Conservation (phyloP, 495 filamentous ascomycete species). For the Aspergillus saccharolyticus region DNA sequence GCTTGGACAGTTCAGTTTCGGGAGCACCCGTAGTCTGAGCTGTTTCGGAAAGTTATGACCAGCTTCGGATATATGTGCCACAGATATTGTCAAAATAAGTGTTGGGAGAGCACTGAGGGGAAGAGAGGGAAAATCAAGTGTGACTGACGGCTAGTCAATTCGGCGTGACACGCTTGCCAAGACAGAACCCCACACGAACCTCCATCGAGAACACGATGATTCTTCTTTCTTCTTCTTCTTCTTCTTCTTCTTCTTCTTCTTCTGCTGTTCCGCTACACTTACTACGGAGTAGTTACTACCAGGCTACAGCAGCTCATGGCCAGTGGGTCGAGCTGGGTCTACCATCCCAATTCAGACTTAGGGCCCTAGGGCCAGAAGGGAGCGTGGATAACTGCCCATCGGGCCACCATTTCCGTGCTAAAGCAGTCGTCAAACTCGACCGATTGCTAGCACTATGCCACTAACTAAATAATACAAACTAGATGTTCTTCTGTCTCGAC, state of each 20-base stretch:
- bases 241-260: too few relatives aligned
- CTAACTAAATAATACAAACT: not conserved
- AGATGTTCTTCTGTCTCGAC: not conserved
- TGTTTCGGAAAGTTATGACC: not conserved
- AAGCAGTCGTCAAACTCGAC: not conserved
- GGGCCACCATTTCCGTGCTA: slow-evolving; percentile 1
- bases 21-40: slow-evolving; percentile 1
- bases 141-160: not conserved
- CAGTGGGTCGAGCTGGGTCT: slow-evolving; percentile 1
- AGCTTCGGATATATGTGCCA: not conserved
- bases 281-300: too few relatives aligned
- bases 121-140: not conserved
- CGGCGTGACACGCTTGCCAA: not conserved
- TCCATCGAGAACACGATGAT: slow-evolving; percentile 1
- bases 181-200: slow-evolving; percentile 1
- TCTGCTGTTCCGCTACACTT: not conserved
- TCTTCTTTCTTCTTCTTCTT: too few relatives aligned
- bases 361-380: not conserved
- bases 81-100: not conserved
- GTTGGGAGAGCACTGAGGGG: slow-evolving; percentile 1
- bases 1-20: slow-evolving; percentile 1
- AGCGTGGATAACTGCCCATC: not conserved
- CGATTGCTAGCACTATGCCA: not conserved
- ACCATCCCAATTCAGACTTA: not conserved
- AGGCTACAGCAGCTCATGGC: not conserved